Evolutionary conservation across 176 grass and related monocot genomes (phyloP).

Genomic region (Poa pratensis): DNA sequence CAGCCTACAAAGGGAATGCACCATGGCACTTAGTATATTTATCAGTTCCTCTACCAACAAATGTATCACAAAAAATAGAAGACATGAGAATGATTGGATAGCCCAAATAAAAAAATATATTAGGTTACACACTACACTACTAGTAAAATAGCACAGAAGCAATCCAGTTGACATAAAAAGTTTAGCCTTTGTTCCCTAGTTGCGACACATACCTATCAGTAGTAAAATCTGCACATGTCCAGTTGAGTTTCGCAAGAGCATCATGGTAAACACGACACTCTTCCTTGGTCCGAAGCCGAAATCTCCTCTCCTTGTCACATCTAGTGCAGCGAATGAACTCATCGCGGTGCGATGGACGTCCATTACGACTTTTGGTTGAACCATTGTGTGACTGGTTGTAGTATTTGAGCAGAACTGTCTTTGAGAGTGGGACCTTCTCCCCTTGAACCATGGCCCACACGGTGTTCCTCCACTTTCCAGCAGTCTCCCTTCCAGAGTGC

Average conservation of each 20-base stretch:
- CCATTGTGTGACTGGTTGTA: conserved; percentile 71
- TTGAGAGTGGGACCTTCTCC: conserved; percentile 80
- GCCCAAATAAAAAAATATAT: not conserved
- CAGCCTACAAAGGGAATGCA: conserved; percentile 10
- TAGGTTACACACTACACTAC: not conserved
- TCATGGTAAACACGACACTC: conserved; percentile 96
- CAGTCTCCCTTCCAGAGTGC: conserved; percentile 86
- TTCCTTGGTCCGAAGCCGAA: conserved; percentile 82
- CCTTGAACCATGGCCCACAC: conserved; percentile 94
- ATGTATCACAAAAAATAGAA: conserved; percentile 29
- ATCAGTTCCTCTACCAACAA: not conserved
- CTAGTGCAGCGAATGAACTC: conserved; percentile 77
- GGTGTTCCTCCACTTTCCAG: conserved; percentile 95
- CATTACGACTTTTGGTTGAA: conserved; percentile 66
- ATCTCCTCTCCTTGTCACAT: conserved; percentile 87
- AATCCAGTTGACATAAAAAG: not conserved
- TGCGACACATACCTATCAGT: conserved; percentile 70
- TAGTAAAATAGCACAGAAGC: conserved; percentile 2
- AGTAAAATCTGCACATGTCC: conserved; percentile 76
- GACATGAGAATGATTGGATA: not conserved
- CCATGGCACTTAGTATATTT: not conserved
- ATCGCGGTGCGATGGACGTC: conserved; percentile 75
- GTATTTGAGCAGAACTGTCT: conserved; percentile 85
- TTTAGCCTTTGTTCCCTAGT: not conserved
- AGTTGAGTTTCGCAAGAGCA: conserved; percentile 65